Evolutionary conservation across 2,329 filamentous ascomycete genomes (phyloP).

Genomic region (Venturia effusa): DNA sequence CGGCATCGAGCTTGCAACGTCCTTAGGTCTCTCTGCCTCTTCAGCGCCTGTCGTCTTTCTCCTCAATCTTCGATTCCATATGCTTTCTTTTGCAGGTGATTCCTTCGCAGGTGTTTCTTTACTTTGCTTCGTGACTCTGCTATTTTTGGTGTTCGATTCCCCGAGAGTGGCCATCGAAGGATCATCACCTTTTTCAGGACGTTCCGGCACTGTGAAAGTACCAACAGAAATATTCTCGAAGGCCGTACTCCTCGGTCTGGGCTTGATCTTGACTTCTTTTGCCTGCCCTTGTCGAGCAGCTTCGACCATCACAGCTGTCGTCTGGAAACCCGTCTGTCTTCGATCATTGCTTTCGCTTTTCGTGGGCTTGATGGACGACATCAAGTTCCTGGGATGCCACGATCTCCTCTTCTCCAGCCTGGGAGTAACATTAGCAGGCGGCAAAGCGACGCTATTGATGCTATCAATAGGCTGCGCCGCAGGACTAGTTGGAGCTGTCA

Average conservation of each 20-base stretch:
- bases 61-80: background rate
- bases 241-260: background rate
- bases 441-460: background rate
- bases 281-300: conserved; percentile 1
- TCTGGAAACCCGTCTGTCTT: background rate
- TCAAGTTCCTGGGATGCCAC: background rate
- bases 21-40: background rate
- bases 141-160: background rate
- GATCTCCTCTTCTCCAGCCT: background rate
- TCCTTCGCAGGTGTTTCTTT: background rate
- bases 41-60: background rate
- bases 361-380: background rate
- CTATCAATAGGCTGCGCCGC: background rate
- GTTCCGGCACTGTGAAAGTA: background rate
- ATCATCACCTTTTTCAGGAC: background rate
- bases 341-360: background rate
- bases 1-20: background rate
- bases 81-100: background rate
- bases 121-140: background rate
- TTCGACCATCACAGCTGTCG: background rate
- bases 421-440: background rate
- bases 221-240: background rate
- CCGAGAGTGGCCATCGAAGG: background rate
- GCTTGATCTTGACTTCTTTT: background rate
- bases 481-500: background rate